Evolutionary conservation across 2,329 filamentous ascomycete genomes (phyloP).

Genomic region (Macroventuria anomochaeta): DNA sequence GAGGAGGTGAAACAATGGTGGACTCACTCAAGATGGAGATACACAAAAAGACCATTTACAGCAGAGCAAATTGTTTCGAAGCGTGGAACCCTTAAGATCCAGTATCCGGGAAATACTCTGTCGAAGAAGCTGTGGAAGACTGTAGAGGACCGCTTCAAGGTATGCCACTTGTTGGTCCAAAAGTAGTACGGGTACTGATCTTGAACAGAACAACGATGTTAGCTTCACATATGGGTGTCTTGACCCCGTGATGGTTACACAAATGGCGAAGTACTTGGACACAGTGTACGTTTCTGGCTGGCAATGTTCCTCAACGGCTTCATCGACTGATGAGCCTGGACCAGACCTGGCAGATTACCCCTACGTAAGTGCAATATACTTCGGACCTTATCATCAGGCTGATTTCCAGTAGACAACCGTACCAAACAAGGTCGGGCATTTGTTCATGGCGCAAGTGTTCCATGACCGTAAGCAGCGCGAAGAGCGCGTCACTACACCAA

Average conservation of each 20-base stretch:
- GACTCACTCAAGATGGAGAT: slow-evolving; percentile 87
- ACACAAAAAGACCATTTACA: slow-evolving; percentile 91
- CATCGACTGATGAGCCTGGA: slow-evolving; percentile 91
- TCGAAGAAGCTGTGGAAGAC: slow-evolving; percentile 95
- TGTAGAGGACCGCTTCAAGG: slow-evolving; percentile 84
- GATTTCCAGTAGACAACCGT: slow-evolving; percentile 79
- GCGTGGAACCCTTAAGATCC: slow-evolving; percentile 85
- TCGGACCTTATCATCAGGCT: slow-evolving; percentile 7
- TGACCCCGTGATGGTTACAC: slow-evolving; percentile 97
- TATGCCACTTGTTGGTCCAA: slow-evolving; percentile 47
- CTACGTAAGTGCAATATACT: slow-evolving; percentile 44
- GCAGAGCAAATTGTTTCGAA: slow-evolving; percentile 97
- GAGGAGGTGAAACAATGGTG: slow-evolving; percentile 93
- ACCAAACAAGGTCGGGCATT: slow-evolving; percentile 95
- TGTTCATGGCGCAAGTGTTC: slow-evolving; percentile 99
- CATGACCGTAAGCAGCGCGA: slow-evolving; percentile 99
- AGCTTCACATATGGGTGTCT: slow-evolving; percentile 97
- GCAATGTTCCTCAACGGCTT: slow-evolving; percentile 97
- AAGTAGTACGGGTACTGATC: background rate
- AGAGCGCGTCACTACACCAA: slow-evolving; percentile 81
- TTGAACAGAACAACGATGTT: slow-evolving; percentile 74
- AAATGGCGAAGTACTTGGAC: slow-evolving; percentile 99
- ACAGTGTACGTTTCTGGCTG: slow-evolving; percentile 99
- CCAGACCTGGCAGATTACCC: slow-evolving; percentile 98
- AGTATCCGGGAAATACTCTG: slow-evolving; percentile 88